Percentiles rank a stretch among this genome's conserved stretches.
Evolutionary conservation across 805 yeast species (phyloP).

Genomic region (Ogataea dorogensis): DNA sequence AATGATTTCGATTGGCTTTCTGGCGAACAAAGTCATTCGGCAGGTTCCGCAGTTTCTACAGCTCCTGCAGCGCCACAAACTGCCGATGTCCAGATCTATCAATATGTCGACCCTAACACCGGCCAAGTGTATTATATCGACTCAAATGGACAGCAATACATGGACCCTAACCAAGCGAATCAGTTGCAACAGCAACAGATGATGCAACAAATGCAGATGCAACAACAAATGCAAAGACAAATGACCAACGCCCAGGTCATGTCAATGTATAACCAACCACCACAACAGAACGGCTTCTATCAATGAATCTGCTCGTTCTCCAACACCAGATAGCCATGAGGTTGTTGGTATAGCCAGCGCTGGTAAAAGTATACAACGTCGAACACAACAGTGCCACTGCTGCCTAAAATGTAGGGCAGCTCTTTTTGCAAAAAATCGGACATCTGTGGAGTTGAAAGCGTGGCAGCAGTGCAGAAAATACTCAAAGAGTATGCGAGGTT

Average conservation of each 20-base stretch:
- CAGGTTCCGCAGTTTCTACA: constrained; percentile 17
- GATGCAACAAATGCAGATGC: constrained; percentile 28
- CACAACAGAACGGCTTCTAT: constrained; percentile 18
- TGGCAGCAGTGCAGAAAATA: constrained; percentile 63
- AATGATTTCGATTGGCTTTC: constrained; percentile 38
- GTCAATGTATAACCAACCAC: constrained; percentile 37
- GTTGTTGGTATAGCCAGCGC: constrained; percentile 36
- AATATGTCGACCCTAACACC: constrained; percentile 69
- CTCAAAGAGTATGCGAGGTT: constrained; percentile 75
- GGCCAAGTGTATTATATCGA: constrained; percentile 69
- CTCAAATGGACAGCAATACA: constrained; percentile 62
- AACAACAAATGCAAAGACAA: constrained; percentile 24
- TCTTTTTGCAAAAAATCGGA: constrained; percentile 59
- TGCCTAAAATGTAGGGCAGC: constrained; percentile 79
- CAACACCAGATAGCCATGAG: constrained; percentile 18
- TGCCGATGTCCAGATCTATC: constrained; percentile 47
- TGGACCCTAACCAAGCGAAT: constrained; percentile 46
- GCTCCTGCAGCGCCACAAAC: constrained; percentile 22
- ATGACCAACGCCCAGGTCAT: constrained; percentile 33
- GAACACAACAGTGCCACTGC: constrained; percentile 80
- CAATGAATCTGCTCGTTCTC: constrained; percentile 12
- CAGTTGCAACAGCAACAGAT: constrained; percentile 26
- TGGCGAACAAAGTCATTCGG: constrained; percentile 28
- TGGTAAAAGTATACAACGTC: constrained; percentile 73
- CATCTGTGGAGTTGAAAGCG: constrained; percentile 38